Evolutionary conservation across 345 rosid species (phyloP).

Genomic region (Lenwebbia sp.): DNA sequence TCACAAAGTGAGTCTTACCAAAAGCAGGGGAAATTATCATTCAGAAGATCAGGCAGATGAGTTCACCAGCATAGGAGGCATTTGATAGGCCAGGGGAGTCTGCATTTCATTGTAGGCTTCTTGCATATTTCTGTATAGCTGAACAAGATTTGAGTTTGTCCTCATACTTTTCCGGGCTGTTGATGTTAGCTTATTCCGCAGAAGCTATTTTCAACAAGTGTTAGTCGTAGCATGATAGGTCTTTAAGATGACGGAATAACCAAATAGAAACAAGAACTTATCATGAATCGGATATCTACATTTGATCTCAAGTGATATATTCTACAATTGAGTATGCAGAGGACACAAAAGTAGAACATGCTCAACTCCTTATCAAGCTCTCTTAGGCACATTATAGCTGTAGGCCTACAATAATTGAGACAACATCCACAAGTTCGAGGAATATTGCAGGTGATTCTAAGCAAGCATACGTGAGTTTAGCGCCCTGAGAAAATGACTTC

Average conservation of each 20-base stretch:
- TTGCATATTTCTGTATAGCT: conserved; percentile 51
- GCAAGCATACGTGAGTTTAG: background rate
- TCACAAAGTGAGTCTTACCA: background rate
- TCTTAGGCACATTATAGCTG: background rate
- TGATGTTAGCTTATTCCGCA: conserved; percentile 48
- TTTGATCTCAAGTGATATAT: background rate
- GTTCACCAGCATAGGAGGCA: conserved; percentile 40
- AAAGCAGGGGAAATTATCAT: background rate
- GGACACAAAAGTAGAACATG: background rate
- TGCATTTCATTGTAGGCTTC: conserved; percentile 58
- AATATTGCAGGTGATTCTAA: background rate
- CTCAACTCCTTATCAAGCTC: background rate
- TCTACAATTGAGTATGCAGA: background rate
- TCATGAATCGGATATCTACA: background rate
- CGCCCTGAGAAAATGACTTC: background rate
- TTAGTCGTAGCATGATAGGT: background rate
- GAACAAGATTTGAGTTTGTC: conserved; percentile 45
- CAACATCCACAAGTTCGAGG: background rate
- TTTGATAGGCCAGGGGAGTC: conserved; percentile 54
- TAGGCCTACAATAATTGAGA: background rate
- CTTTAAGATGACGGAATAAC: background rate
- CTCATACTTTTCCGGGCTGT: conserved; percentile 48
- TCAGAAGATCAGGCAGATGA: background rate
- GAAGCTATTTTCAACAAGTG: conserved; percentile 27
- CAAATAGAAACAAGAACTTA: background rate